phyloP scores from a whole-genome alignment of 176 grass and related monocot genomes.

The Chrysopogon serrulatus region DNA sequence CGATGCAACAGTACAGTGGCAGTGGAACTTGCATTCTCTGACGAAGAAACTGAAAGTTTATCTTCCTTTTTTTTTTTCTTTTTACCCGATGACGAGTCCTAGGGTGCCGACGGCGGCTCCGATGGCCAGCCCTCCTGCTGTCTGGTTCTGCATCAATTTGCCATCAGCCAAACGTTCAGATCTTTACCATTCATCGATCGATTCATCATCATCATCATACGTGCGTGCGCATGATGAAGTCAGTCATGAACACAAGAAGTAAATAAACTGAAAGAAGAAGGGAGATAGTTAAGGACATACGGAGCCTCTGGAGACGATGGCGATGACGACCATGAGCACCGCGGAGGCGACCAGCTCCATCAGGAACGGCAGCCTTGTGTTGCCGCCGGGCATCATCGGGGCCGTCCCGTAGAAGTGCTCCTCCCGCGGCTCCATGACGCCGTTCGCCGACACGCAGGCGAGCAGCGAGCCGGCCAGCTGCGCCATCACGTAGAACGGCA shows the following conservation, averaged over 20 bases:
- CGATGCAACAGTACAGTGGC: not conserved
- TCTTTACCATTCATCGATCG: no score
- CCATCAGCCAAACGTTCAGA: not conserved
- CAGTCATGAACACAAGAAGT: not conserved
- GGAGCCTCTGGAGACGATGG: constrained; percentile 24
- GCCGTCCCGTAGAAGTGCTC: constrained; percentile 53
- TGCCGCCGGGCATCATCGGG: not conserved
- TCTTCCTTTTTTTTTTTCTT: not conserved
- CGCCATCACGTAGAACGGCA: constrained; percentile 35
- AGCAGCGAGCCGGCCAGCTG: constrained; percentile 46
- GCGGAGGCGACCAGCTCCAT: constrained; percentile 52
- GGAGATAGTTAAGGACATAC: not conserved
- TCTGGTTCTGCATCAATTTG: constrained; percentile 22
- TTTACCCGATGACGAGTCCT: constrained; percentile 38
- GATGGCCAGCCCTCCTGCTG: constrained; percentile 30
- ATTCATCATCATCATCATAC: no score
- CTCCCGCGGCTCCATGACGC: constrained; percentile 23
- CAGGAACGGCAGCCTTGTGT: constrained; percentile 35
- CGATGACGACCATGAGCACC: constrained; percentile 61
- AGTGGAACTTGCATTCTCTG: not conserved
- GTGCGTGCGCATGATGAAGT: no score
- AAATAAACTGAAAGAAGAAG: not conserved
- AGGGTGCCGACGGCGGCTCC: constrained; percentile 21
- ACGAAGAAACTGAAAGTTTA: not conserved
- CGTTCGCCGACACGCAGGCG: constrained; percentile 26